phyloP scores from a whole-genome alignment of 2,329 filamentous ascomycete genomes.

The Xenoacremonium recifei region DNA sequence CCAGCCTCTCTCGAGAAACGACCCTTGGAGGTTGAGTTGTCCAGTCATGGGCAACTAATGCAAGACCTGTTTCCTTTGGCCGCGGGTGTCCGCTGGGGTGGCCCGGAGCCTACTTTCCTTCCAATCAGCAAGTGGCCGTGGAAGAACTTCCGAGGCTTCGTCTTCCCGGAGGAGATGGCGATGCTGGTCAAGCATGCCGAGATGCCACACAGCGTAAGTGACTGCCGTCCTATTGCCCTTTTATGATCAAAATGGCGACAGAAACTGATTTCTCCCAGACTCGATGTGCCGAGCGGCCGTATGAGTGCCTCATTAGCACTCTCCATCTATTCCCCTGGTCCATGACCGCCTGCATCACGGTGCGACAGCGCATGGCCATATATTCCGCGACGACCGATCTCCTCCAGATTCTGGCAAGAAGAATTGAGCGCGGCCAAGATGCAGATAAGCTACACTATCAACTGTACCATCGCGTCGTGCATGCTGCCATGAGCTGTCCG shows the following conservation, averaged over 20 bases:
- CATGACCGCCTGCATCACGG: constrained; percentile 53
- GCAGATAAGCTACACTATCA: constrained; percentile 47
- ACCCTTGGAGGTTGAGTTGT: constrained; percentile 55
- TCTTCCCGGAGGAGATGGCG: constrained; percentile 61
- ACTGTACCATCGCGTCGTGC: constrained; percentile 52
- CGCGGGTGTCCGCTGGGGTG: constrained; percentile 55
- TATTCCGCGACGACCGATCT: constrained; percentile 51
- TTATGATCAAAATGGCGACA: neutral
- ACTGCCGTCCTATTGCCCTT: neutral
- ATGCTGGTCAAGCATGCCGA: constrained; percentile 65
- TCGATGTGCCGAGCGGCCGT: constrained; percentile 61
- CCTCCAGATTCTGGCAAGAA: constrained; percentile 42
- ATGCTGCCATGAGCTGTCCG: constrained; percentile 53
- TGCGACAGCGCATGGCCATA: constrained; percentile 54
- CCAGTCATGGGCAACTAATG: constrained; percentile 58
- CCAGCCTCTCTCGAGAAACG: constrained; percentile 55
- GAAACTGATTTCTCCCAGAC: constrained; percentile 39
- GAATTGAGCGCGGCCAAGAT: constrained; percentile 39
- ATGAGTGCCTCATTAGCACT: constrained; percentile 64
- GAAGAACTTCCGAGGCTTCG: constrained; percentile 58
- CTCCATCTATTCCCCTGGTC: constrained; percentile 64
- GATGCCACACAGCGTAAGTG: constrained; percentile 58
- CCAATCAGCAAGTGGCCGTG: constrained; percentile 38
- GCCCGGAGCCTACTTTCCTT: constrained; percentile 39
- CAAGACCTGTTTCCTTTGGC: constrained; percentile 60